Evolutionary conservation across 495 filamentous ascomycete genomes (phyloP), one percentile per base, ranked within the genome.

Genomic region (Daldinia childiae): DNA sequence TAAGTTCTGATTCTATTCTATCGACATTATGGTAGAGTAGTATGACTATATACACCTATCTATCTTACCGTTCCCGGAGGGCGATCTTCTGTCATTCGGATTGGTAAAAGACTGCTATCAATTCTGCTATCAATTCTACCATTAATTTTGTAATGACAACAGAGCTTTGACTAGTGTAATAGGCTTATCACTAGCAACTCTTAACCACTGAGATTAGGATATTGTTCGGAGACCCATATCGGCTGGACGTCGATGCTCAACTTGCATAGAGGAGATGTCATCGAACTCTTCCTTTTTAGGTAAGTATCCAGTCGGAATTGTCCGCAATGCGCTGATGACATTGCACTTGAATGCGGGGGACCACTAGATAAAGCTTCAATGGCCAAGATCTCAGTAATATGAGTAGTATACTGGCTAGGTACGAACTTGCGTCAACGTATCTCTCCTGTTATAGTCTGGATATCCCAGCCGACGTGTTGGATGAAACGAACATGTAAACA

Each of bases 241-340:
- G 51, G 59, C 66, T 62, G 71, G 62, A 55, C 14, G 43, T 65
- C 32, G 66, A 74, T 63, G 50, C 62, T 74, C 36, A 39, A 68
- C 71, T 70, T 74, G 71, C 71, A 74, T 70, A 70, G 71, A 43
- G 52, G 66, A 66, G 58, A 70, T 73, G 71, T 74, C 71, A 74
- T 66, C 58, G 26, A 63, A 34, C 11, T 43, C 6, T 66, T 69
- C 70, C 62, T 74, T 24, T 62, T 74, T 74, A 73, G 66, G 71
- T 74, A 74, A 74, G 62, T 19, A 36, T 36, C 34, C 34, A 66
- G 62, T 65, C 39, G 59, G 66, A 66, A 51, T 58, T 39, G 71
- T 61, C 60, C 60, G 56, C 58, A 41, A 57, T 68, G 41, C 19
- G 48, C 34, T 59, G 62, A 69, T 59, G 51, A 66, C 71, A 74